These are phyloP conservation scores for Oehlia diaphana DNA, from an alignment of 192 early-diverging fungal species.

Conservation along the genomic window DNA sequence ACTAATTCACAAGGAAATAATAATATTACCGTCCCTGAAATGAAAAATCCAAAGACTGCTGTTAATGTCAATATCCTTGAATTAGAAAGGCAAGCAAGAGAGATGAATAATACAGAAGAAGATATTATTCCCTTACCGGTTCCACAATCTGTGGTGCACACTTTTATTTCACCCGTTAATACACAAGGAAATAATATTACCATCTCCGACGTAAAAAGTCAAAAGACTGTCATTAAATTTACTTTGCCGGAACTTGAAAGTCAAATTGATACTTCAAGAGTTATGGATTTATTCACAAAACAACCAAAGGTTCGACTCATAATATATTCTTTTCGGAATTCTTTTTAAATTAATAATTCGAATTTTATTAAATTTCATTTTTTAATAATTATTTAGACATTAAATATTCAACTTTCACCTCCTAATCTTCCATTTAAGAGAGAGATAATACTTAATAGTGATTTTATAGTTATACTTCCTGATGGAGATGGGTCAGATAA, in stretches of 20 bases:
- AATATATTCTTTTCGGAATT: neutral
- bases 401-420: slow-evolving; percentile 3
- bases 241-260: slow-evolving; percentile 32
- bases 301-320: slow-evolving; percentile 42
- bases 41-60: too few relatives aligned
- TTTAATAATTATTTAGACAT: neutral
- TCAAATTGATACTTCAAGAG: slow-evolving; percentile 42
- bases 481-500: slow-evolving; percentile 26
- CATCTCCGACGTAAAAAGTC: neutral
- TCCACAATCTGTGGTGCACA: neutral
- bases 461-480: slow-evolving; percentile 34
- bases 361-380: neutral
- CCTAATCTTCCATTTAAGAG: slow-evolving; percentile 32
- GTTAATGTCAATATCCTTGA: slow-evolving; percentile 20
- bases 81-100: slow-evolving; percentile 30
- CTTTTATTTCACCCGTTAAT: neutral
- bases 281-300: slow-evolving; percentile 51
- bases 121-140: neutral
- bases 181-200: neutral
- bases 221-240: neutral
- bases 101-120: neutral
- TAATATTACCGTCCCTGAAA: too few relatives aligned
- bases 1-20: too few relatives aligned
- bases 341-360: neutral
- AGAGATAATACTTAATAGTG: slow-evolving; percentile 33